Evolutionary conservation across 805 yeast genomes (phyloP).

Genomic region (Cyberlindnera mississippiensis): DNA sequence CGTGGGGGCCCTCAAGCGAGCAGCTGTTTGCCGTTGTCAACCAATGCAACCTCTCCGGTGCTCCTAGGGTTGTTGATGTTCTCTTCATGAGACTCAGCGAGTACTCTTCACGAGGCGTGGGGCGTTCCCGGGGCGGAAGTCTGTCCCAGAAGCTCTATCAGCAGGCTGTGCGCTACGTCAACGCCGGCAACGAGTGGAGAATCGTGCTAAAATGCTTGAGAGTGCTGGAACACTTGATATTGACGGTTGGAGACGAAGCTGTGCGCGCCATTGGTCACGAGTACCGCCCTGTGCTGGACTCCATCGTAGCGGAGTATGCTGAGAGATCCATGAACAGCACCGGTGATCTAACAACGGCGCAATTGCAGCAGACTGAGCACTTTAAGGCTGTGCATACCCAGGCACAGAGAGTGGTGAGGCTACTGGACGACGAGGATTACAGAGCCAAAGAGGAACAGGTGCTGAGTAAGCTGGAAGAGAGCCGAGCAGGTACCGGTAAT

Average conservation of each 20-base stretch:
- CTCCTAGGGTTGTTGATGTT: conserved; percentile 30
- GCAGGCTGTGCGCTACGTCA: conserved; percentile 32
- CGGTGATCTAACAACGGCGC: conserved; percentile 3
- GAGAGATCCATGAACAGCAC: not conserved
- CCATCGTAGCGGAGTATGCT: not conserved
- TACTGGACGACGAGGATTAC: conserved; percentile 7
- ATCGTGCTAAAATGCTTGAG: conserved; percentile 36
- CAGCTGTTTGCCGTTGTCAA: conserved; percentile 34
- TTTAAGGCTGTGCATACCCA: conserved; percentile 3
- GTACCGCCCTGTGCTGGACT: not conserved
- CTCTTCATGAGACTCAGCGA: conserved; percentile 29
- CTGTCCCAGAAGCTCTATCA: conserved; percentile 1
- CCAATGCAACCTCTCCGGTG: conserved; percentile 11
- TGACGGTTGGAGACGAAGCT: conserved; percentile 16
- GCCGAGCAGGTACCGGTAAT: conserved; percentile 2
- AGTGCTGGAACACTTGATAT: conserved; percentile 31
- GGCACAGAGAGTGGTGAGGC: conserved; percentile 4
- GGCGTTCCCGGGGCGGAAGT: not conserved
- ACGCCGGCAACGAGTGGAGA: conserved; percentile 39
- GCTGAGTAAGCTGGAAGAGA: conserved; percentile 10
- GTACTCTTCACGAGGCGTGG: conserved; percentile 4
- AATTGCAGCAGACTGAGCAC: conserved; percentile 13
- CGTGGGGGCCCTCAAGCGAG: conserved; percentile 49
- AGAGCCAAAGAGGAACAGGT: conserved; percentile 7
- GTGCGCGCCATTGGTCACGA: conserved; percentile 2